A percentile compares a stretch with the other conserved stretches of the same genome.
These are phyloP conservation scores for Solanum chilense DNA, from an alignment of 257 asterid genomes.

Conservation along the genomic window DNA sequence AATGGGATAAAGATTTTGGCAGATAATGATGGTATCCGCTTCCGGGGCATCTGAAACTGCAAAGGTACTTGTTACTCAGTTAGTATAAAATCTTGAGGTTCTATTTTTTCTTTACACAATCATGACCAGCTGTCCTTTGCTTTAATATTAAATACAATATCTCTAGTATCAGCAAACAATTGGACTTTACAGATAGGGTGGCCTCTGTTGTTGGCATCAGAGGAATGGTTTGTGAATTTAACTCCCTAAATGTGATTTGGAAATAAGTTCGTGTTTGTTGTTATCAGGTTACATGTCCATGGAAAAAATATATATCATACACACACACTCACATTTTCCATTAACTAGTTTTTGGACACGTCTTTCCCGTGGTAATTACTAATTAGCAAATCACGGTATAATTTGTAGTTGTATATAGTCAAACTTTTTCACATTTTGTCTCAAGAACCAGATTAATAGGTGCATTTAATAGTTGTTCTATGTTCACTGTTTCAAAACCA, in stretches of 20 bases:
- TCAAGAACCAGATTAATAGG: neutral
- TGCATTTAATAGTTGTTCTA: neutral
- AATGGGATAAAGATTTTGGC: constrained; percentile 75
- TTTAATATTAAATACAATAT: constrained; percentile 27
- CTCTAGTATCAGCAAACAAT: constrained; percentile 47
- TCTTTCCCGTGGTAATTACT: neutral
- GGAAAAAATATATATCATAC: neutral
- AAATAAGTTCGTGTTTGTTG: neutral
- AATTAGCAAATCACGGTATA: neutral
- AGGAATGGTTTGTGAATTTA: constrained; percentile 36
- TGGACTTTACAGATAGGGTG: constrained; percentile 55
- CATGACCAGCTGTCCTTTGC: neutral
- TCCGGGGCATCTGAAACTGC: constrained; percentile 57
- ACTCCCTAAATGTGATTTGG: neutral
- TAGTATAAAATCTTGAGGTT: neutral
- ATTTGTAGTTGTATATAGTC: neutral
- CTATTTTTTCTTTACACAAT: neutral
- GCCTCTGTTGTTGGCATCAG: constrained; percentile 41
- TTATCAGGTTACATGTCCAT: neutral
- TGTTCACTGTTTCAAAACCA: neutral
- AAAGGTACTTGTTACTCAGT: constrained; percentile 29
- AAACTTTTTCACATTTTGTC: neutral
- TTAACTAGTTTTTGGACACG: neutral
- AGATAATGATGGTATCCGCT: constrained; percentile 53
- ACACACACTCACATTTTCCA: neutral